Base-by-base conservation (phyloP, 768 basidiomycete species). In the Termitomyces sp. region DNA sequence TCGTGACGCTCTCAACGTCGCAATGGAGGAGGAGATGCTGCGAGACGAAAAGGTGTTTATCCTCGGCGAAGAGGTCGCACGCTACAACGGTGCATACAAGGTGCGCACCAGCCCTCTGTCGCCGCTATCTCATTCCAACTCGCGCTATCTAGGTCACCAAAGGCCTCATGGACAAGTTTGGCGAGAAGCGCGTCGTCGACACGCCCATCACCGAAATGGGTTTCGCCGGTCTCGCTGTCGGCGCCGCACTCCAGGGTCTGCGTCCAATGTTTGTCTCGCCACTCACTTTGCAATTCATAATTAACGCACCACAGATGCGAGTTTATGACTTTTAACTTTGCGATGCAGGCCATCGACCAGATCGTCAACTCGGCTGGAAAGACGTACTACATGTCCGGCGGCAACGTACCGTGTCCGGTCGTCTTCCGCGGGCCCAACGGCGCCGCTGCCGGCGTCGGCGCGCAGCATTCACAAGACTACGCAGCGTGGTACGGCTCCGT, bases 291-390 rank as follows among this genome's bases (percentile, higher is more conserved):
- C 47, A n/a, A 53, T 59, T 56, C 46, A 59, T 47, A 49, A 40
- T 38, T n/a, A n/a, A n/a, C n/a, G n/a, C n/a, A n/a, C n/a, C 41
- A 35, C 60, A 94, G 92, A 69, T 98, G 95, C 83, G 96, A 98
- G 80, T 99, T 98, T 81, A 98, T 98, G 96, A 98, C 96, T 16
- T 98, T 96, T 82, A 98, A 99, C 82, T 98, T 99, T 72, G 96
- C 96, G 64, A 99, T 98, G 96, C 94, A 95, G 77, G 95, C 97
- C 59, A 98, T 99, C 73, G 97, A 99, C 78, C 97, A 99, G 71
- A 99, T 99, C 63, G 94, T 99, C 75, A 99, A 99, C 83, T 98
- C 97, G n/a, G 97, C 91, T 57, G 97, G 93, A 61, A 99, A 98
- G 82, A 99, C 97, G 4, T 95, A 98, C 77, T 99, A 99, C 84